These are phyloP conservation scores for Rhodotorula sp. DNA, from an alignment of 1,284 basidiomycete species.

Conservation along the genomic window DNA sequence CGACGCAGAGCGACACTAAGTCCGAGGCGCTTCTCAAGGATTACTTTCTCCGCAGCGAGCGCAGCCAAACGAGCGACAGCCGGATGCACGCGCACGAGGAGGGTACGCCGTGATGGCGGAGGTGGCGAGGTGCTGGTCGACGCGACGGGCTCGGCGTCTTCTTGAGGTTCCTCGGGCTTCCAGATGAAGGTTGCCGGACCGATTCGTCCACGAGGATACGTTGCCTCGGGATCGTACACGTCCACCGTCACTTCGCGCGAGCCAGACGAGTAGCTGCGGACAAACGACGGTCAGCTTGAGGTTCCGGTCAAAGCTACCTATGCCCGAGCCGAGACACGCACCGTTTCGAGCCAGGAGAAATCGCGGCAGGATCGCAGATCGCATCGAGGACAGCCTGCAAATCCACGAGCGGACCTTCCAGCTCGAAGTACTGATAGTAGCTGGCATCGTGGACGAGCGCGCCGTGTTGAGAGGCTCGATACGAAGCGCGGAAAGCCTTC, in stretches of 20 bases:
- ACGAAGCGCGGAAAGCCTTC: slow-evolving; percentile 82
- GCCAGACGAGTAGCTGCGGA: slow-evolving; percentile 61
- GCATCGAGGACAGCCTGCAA: slow-evolving; percentile 59
- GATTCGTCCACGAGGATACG: slow-evolving; percentile 11
- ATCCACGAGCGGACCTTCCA: slow-evolving; percentile 62
- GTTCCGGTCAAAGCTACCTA: not conserved
- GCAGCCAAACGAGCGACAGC: slow-evolving; percentile 50
- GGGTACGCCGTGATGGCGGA: slow-evolving; percentile 48
- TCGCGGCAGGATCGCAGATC: slow-evolving; percentile 37
- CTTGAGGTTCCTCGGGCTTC: slow-evolving; percentile 50
- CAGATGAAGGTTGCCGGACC: slow-evolving; percentile 70
- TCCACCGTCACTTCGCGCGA: slow-evolving; percentile 46
- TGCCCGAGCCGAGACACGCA: not conserved
- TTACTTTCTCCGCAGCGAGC: not conserved
- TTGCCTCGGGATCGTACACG: slow-evolving; percentile 44
- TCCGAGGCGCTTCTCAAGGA: not conserved
- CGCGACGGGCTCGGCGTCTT: slow-evolving; percentile 46
- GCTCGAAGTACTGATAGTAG: slow-evolving; percentile 71
- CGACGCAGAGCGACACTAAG: not conserved
- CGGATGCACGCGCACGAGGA: slow-evolving; percentile 81
- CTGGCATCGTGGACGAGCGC: slow-evolving; percentile 84
- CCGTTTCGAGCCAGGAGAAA: slow-evolving; percentile 21
- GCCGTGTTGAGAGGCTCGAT: slow-evolving; percentile 77
- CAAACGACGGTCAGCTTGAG: not conserved
- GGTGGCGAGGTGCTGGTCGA: not conserved